Conservation (phyloP, 2,329 filamentous ascomycete species). For the Dothistroma pini region DNA sequence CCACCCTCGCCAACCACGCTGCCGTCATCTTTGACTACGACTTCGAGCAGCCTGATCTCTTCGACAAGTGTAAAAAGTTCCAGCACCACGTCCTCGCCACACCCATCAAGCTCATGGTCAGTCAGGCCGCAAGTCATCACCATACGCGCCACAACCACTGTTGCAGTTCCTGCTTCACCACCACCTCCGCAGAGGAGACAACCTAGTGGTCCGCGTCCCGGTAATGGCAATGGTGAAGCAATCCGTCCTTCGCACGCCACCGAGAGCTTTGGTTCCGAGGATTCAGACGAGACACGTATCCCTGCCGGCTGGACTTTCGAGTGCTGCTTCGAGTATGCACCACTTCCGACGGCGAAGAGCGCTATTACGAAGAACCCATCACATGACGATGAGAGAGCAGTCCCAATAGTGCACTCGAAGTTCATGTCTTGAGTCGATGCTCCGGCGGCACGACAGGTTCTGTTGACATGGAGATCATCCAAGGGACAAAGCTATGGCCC, state of each 20-base stretch:
- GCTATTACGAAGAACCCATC: not conserved
- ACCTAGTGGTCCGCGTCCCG: not conserved
- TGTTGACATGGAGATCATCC: not conserved
- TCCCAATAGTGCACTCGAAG: not conserved
- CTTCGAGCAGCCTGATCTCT: not conserved
- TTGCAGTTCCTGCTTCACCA: not conserved
- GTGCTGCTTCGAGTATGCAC: conserved; percentile 1
- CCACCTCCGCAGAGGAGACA: not conserved
- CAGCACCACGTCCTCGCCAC: not conserved
- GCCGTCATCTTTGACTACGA: not conserved
- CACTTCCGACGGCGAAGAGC: not conserved
- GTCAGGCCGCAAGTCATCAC: not conserved
- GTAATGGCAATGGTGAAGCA: not conserved
- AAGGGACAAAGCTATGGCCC: not conserved
- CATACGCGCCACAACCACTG: not conserved
- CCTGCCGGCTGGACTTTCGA: not conserved
- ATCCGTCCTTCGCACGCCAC: not conserved
- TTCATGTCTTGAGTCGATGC: not conserved
- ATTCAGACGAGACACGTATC: not conserved
- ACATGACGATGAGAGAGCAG: not conserved
- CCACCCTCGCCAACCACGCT: not conserved
- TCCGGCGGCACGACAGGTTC: not conserved
- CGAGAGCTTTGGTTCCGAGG: not conserved
- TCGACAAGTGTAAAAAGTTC: not conserved
- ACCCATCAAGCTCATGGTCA: not conserved